These are phyloP conservation scores for Escovopsis sp. DNA, from an alignment of 2,329 filamentous ascomycete species.

Conservation along the genomic window DNA sequence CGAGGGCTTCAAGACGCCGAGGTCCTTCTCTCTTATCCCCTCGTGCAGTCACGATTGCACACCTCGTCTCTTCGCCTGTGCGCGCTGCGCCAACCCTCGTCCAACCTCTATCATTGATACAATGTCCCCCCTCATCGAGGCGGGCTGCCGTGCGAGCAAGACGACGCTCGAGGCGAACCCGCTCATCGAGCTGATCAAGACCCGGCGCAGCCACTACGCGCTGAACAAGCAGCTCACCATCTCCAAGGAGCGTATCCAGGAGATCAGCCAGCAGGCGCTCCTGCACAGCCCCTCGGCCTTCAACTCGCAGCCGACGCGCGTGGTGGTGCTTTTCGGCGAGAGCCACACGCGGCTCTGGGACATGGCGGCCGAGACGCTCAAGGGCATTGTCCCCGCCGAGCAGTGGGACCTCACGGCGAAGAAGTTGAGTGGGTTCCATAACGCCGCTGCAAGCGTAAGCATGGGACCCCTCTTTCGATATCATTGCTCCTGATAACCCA, in stretches of 20 bases:
- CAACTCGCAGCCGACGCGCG: constrained; percentile 74
- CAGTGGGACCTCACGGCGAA: constrained; percentile 38
- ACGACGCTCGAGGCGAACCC: constrained; percentile 24
- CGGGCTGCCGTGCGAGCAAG: too few species aligned
- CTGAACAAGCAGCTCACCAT: constrained; percentile 47
- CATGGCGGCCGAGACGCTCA: constrained; percentile 38
- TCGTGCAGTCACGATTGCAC: too few species aligned
- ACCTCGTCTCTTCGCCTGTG: too few species aligned
- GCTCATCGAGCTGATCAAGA: constrained; percentile 50
- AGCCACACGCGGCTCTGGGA: constrained; percentile 88
- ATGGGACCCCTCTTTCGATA: too few species aligned
- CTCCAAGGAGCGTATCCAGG: constrained; percentile 39
- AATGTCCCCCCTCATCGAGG: not conserved
- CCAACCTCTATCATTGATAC: not conserved
- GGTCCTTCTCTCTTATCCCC: too few species aligned
- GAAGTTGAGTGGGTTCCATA: constrained; percentile 45
- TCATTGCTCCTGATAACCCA: too few species aligned
- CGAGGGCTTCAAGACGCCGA: too few species aligned
- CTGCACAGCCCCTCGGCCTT: constrained; percentile 64
- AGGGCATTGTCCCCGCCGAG: constrained; percentile 47
- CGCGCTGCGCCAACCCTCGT: not conserved
- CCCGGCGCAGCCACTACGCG: constrained; percentile 55
- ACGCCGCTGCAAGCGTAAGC: constrained; percentile 52
- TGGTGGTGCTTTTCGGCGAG: constrained; percentile 62
- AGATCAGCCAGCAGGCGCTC: constrained; percentile 50